Conservation (phyloP, 2,329 filamentous ascomycete genomes). For the Trichoderma sp. region DNA sequence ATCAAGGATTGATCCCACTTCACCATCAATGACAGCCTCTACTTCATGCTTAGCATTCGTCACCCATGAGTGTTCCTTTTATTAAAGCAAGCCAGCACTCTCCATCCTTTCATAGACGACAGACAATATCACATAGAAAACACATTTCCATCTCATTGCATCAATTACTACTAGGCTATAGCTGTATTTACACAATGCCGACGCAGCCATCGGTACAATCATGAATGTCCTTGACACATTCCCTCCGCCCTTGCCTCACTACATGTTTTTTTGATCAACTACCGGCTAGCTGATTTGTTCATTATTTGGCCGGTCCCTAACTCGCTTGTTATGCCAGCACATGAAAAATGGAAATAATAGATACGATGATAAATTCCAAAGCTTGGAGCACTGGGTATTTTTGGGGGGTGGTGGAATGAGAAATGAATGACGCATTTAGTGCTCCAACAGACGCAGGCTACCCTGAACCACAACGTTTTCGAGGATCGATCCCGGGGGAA, state of each 20-base stretch:
- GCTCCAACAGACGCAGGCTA: slow-evolving; percentile 73
- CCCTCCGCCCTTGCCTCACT: neutral
- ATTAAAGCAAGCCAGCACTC: neutral
- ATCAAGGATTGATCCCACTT: neutral
- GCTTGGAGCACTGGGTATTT: slow-evolving; percentile 15
- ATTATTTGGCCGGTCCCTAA: neutral
- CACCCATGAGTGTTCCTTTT: neutral
- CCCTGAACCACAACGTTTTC: slow-evolving; percentile 99
- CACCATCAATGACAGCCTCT: neutral
- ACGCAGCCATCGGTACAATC: neutral
- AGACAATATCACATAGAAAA: neutral
- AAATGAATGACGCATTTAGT: slow-evolving; percentile 41
- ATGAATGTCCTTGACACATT: slow-evolving; percentile 4
- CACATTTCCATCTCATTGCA: slow-evolving; percentile 10
- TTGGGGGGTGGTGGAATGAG: slow-evolving; percentile 3
- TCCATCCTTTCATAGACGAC: neutral
- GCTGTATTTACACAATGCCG: slow-evolving; percentile 12
- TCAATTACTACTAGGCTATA: slow-evolving; percentile 6
- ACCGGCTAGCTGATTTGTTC: slow-evolving; percentile 3
- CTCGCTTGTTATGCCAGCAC: slow-evolving; percentile 11
- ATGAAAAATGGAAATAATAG: slow-evolving; percentile 10
- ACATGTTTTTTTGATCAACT: slow-evolving; percentile 6
- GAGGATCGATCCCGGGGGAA: slow-evolving; percentile 91
- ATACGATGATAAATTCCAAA: slow-evolving; percentile 16
- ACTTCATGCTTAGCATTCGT: neutral